Conservation (phyloP, 441 rosid genomes). For the Arabidopsis hybrid region DNA sequence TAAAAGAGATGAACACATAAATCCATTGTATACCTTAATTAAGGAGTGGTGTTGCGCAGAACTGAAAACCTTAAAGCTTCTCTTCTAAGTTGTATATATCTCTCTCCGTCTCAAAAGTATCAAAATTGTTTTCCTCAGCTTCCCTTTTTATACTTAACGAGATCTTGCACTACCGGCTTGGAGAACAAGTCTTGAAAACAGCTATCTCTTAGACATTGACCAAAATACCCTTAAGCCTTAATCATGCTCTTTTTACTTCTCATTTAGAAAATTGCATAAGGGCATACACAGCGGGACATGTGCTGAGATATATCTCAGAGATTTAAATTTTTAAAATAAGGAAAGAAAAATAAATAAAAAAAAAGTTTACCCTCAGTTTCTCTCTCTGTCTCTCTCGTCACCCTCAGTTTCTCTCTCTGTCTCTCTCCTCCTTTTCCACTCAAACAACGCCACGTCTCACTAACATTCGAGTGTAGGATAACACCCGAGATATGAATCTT, state of each 20-base stretch:
- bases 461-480: no score
- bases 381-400: no score
- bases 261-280: neutral
- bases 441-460: no score
- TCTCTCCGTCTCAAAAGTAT: conserved; percentile 24
- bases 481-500: no score
- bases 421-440: no score
- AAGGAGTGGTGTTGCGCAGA: conserved; percentile 13
- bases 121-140: conserved; percentile 9
- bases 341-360: no score
- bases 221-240: conserved; percentile 31
- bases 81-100: conserved; percentile 7
- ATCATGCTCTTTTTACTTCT: neutral
- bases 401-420: no score
- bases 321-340: no score
- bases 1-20: conserved; percentile 11
- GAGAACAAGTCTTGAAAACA: conserved; percentile 40
- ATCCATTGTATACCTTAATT: conserved; percentile 28
- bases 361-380: no score
- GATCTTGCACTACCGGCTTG: conserved; percentile 30
- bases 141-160: conserved; percentile 30
- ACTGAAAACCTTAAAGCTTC: conserved; percentile 23
- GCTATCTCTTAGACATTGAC: conserved; percentile 17
- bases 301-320: no score
- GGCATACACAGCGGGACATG: no score